These are phyloP conservation scores for Vigna trinervia DNA, from an alignment of 306 rosid species.

Conservation along the genomic window DNA sequence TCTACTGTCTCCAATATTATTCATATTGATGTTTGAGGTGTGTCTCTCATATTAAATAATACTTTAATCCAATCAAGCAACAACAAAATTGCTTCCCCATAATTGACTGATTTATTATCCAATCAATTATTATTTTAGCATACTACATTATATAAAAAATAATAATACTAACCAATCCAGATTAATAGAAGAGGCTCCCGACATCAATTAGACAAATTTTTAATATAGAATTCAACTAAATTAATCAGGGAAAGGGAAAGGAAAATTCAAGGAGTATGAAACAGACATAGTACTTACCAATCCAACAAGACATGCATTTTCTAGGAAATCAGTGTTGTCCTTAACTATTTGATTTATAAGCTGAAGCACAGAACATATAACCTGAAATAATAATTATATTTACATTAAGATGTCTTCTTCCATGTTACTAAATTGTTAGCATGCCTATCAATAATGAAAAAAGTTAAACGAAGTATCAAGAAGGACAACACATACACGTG, in stretches of 20 bases:
- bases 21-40: background rate
- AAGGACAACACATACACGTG: slow-evolving; percentile 77
- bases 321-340: slow-evolving; percentile 91
- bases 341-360: slow-evolving; percentile 89
- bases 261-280: slow-evolving; percentile 22
- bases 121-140: slow-evolving; percentile 3
- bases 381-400: slow-evolving; percentile 57
- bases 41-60: slow-evolving; percentile 6
- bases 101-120: slow-evolving; percentile 31
- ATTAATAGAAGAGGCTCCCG: slow-evolving; percentile 27
- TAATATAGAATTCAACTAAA: slow-evolving; percentile 23
- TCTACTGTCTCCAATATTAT: background rate
- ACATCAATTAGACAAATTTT: slow-evolving; percentile 14
- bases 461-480: slow-evolving; percentile 23
- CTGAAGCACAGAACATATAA: slow-evolving; percentile 95
- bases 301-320: slow-evolving; percentile 98
- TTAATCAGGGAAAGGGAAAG: slow-evolving; percentile 26
- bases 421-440: slow-evolving; percentile 34
- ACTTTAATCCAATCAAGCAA: slow-evolving; percentile 8
- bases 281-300: slow-evolving; percentile 65
- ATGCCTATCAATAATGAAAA: slow-evolving; percentile 30
- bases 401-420: slow-evolving; percentile 25
- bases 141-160: slow-evolving; percentile 22
- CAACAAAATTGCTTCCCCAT: slow-evolving; percentile 12
- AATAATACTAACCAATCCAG: background rate